Base-by-base conservation (phyloP, 2,329 filamentous ascomycete species). In the Setomelanomma holmii region DNA sequence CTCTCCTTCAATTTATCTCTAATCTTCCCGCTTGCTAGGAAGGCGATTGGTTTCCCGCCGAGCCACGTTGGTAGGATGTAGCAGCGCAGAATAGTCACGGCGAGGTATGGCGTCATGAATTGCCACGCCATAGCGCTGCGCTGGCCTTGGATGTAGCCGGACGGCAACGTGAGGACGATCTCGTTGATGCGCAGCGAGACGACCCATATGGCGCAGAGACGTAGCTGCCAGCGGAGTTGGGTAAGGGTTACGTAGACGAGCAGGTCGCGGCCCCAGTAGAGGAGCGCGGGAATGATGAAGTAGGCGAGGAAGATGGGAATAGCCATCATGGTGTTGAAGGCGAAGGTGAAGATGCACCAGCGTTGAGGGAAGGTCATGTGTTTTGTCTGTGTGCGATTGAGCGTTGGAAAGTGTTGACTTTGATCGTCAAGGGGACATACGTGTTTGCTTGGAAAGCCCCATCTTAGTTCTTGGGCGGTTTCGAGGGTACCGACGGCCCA, bases 51-150 rank as follows among this genome's bases (percentile, higher is more conserved):
- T 21, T 48, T 48, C 3, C 45, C 45, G 20, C 45, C 45, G 12
- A 34, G 27, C 45, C 45, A 48, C 16, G 27, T 33, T 10, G 45
- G 45, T 6, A 48, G 45, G 38, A 48, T 41, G 20, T 48, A 48
- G 27, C 45, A 48, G 17, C 45, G 45, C 5, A 48, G 23, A 8
- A 48, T 48, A 10, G 45, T 48, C 24, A 48, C 45, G 19, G 45
- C 45, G 38, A 48, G 45, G 19, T 48, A 48, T 6, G 45, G 45
- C n/a, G 45, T 48, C 45, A 48, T 48, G 38, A 48, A 48, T 27
- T 48, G 45, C 45, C 45, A 48, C 4, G 45, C 45, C 45, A 48
- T 48, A n/a, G 45, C 45, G 38, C 45, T 48, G 36, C 45, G 36
- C 20, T 48, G 45, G 38, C 45, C 45, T 35, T 48, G 45, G 38